These are phyloP conservation scores for Apocynum venetum DNA, from an alignment of 257 asterid genomes.

Conservation along the genomic window DNA sequence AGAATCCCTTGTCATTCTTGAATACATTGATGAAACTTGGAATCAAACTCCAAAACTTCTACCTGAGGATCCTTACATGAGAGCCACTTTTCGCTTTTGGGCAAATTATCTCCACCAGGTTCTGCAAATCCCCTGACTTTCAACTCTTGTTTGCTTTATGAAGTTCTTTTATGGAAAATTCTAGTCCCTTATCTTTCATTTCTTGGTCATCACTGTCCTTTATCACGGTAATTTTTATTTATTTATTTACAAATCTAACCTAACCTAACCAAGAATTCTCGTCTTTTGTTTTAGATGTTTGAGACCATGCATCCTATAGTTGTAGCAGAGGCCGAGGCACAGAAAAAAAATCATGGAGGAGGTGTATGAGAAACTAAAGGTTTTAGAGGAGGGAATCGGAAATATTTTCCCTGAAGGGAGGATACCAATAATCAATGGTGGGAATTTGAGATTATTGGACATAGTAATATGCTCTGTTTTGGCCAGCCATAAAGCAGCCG, in stretches of 20 bases:
- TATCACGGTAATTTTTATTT: too few relatives aligned
- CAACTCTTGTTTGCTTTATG: not conserved
- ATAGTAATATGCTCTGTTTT: constrained; percentile 28
- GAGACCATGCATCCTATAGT: constrained; percentile 19
- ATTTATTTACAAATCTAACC: not conserved
- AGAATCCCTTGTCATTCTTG: constrained; percentile 25
- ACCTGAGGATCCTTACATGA: constrained; percentile 14
- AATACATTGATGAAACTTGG: constrained; percentile 27
- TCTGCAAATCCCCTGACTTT: not conserved
- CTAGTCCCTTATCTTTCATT: too few relatives aligned
- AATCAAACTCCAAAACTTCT: constrained; percentile 2
- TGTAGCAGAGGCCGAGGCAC: constrained; percentile 8
- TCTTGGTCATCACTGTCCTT: too few relatives aligned
- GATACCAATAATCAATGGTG: not conserved
- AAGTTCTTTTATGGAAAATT: not conserved
- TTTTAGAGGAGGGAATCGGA: constrained; percentile 29
- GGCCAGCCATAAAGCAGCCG: constrained; percentile 20
- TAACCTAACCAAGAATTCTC: not conserved
- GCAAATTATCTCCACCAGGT: constrained; percentile 10
- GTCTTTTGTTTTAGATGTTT: constrained; percentile 15
- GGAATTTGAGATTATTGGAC: constrained; percentile 27
- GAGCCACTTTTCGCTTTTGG: constrained; percentile 23
- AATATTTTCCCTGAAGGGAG: constrained; percentile 12
- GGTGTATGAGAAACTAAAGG: constrained; percentile 18
- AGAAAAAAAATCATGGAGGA: constrained; percentile 13